Base-by-base conservation (phyloP, 768 basidiomycete genomes). In the Russula earlei region DNA sequence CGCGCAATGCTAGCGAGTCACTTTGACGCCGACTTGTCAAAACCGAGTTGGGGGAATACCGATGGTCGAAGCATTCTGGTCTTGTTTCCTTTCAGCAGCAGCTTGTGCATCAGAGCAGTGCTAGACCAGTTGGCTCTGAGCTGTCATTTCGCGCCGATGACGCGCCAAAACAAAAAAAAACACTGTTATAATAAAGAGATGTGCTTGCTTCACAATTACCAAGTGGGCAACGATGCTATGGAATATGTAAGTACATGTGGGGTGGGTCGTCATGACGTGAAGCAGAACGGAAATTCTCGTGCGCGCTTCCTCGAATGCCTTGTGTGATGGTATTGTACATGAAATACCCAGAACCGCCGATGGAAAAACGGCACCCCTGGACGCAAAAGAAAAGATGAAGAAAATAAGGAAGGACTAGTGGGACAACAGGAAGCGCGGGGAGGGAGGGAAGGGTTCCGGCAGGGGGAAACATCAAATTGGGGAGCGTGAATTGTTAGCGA, bases 401-500 rank as follows among this genome's bases (percentile, higher is more conserved):
- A 12, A n/a, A 22, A 4, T 22, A 45, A 15, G 10, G 3, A 34
- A 34, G 9, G 34, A 15, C n/a, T 8, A 7, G 47, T 14, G 7
- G 22, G 38, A 45, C 38, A 19, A 12, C 22, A 12, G 15, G 20
- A 22, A 42, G 20, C 9, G 20, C 4, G 12, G 22, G 43, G 24
- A 7, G 14, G 43, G 12, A 27, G 27, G 8, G 17, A 27, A n/a
- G 14, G 38, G 22, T 20, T n/a, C 7, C 29, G 29, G 29, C 3
- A 10, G 22, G 17, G 11, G 0, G 12, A 33, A 8, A 37, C 31
- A 44, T 6, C 14, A 11, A 20, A 17, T 12, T 11, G 15, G 25
- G 10, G 4, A 22, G n/a, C 1, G 20, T 4, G 53, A n/a, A 24
- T n/a, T 31, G 44, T 73, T 66, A 88, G 60, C 87, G 74, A 63